Conservation (phyloP, 2,329 filamentous ascomycete genomes). For the Myotisia sp. region DNA sequence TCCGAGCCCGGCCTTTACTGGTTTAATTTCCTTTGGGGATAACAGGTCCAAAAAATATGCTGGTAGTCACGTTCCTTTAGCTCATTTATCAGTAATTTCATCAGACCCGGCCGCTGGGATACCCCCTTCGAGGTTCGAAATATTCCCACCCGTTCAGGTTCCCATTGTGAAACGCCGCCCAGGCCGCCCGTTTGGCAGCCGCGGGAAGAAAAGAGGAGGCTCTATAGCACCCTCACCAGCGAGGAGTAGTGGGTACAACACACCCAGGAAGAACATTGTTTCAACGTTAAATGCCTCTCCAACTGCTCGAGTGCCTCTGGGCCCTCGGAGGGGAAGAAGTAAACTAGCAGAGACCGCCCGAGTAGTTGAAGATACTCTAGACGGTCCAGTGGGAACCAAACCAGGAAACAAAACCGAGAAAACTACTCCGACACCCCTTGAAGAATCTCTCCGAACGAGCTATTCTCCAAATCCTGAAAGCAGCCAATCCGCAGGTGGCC, state of each 20-base stretch:
- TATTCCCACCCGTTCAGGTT: conserved; percentile 29
- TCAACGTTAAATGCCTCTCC: conserved; percentile 20
- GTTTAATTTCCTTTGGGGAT: conserved; percentile 14
- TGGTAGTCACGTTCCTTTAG: conserved; percentile 16
- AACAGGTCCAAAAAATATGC: conserved; percentile 14
- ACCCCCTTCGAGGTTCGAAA: conserved; percentile 29
- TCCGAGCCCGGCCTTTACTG: conserved; percentile 20
- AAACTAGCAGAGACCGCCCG: conserved; percentile 15
- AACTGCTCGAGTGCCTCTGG: conserved; percentile 13
- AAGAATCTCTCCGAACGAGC: no score
- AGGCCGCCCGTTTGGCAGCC: conserved; percentile 26
- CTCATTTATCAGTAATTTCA: conserved; percentile 9
- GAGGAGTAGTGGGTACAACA: conserved; percentile 24
- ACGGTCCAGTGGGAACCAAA: conserved; percentile 4
- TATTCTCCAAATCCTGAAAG: no score
- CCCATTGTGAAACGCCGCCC: conserved; percentile 23
- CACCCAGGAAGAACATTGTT: conserved; percentile 22
- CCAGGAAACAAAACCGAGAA: no score
- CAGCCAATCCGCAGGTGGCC: no score
- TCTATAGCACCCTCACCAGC: conserved; percentile 21
- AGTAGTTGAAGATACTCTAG: conserved; percentile 1
- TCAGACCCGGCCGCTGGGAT: conserved; percentile 23
- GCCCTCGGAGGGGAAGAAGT: conserved; percentile 23
- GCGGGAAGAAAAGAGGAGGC: conserved; percentile 12
- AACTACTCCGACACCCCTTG: no score